Evolutionary conservation across 441 rosid species (phyloP), one percentile per base, ranked within the genome.

Genomic region (Monsonia emarginata): DNA sequence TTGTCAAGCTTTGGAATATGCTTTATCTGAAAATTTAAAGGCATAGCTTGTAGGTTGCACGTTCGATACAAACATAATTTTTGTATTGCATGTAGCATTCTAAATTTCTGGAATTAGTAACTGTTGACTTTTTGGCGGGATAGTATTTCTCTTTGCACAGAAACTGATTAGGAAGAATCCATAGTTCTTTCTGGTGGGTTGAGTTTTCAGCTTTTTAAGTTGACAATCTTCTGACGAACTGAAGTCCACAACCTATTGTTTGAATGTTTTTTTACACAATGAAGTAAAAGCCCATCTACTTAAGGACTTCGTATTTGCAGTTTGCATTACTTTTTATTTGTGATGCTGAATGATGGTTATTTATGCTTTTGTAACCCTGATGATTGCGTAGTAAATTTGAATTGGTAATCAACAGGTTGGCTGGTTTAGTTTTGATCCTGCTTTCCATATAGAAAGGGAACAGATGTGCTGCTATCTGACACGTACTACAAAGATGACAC

Each of bases 381-480:
- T 69, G 52, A 64, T 76, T 56, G 58, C 73, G 63, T 70, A 48
- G 52, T 79, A 56, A 70, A 54, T 80, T 58, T 59, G 56, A 69
- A 28, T 71, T 62, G 44, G 8, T 71, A 61, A 61, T 64, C 74
- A 67, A 64, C 86, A 94, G 98, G 95, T 89, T 70, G 75, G 83
- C 81, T 90, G 98, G 98, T 94, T 90, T 80, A 94, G 97, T 84
- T 94, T 90, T 64, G 97, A 94, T 78, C 96, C 98, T 44, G 81
- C 82, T 25, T 88, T 81, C 63, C 98, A 89, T 68, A 70, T 84
- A 63, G 95, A 85, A 83, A 88, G 93, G 86, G 95, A 87, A 72
- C 98, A 94, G 79, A 88, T 88, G 95, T 81, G 90, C 75, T 94
- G 98, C 85, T 85, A 94, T 80, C 79, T 94, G 36, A 94, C 98